phyloP scores from a whole-genome alignment of 345 rosid genomes.

The Acer saccharum region DNA sequence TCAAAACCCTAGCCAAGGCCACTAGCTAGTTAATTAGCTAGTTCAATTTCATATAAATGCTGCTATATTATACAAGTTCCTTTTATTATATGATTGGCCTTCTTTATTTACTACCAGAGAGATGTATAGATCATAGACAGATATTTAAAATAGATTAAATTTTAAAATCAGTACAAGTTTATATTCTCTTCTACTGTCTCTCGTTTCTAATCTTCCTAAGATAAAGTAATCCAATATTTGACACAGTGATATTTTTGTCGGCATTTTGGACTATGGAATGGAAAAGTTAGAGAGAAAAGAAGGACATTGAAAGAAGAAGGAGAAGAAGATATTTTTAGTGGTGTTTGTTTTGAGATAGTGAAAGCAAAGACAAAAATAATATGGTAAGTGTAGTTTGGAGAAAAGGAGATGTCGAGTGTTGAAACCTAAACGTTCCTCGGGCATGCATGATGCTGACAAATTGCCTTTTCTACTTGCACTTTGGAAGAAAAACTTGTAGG shows the following conservation, averaged over 20 bases:
- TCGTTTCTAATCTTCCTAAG: background rate
- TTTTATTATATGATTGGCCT: background rate
- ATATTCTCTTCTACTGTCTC: background rate
- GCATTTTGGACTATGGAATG: slow-evolving; percentile 21
- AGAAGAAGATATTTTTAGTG: background rate
- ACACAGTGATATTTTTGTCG: slow-evolving; percentile 22
- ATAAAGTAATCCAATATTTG: background rate
- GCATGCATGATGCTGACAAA: too few species aligned
- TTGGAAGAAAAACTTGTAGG: too few species aligned
- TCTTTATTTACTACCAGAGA: slow-evolving; percentile 22
- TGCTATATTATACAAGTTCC: background rate
- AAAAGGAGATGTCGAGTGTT: slow-evolving; percentile 15
- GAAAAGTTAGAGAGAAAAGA: background rate
- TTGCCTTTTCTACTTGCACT: too few species aligned
- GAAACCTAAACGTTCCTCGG: too few species aligned
- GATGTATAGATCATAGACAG: slow-evolving; percentile 37
- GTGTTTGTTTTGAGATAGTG: background rate
- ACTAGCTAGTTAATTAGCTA: slow-evolving; percentile 13
- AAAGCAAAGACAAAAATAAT: slow-evolving; percentile 10
- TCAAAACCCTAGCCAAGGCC: slow-evolving; percentile 26
- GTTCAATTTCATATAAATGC: background rate
- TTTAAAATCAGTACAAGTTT: slow-evolving; percentile 24
- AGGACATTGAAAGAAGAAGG: background rate
- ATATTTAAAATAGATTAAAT: slow-evolving; percentile 19
- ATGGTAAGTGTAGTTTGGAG: slow-evolving; percentile 2